Evolutionary conservation across 306 rosid genomes (phyloP).

Genomic region (Herpetospermum pedunculosum): DNA sequence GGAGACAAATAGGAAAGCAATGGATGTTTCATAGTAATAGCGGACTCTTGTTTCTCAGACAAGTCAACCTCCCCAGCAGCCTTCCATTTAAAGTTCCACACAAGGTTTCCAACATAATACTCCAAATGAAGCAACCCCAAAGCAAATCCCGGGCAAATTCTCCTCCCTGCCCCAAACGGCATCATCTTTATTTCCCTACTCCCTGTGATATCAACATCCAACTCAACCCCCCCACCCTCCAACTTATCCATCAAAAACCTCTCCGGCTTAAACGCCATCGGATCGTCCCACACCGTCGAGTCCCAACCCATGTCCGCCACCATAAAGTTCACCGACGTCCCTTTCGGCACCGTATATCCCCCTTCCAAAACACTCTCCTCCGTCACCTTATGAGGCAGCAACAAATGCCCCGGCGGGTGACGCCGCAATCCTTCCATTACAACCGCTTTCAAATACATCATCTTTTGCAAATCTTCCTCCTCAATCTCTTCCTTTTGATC

Average conservation of each 20-base stretch:
- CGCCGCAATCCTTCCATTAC: slow-evolving; percentile 3
- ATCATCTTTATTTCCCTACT: slow-evolving; percentile 13
- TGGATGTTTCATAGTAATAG: neutral
- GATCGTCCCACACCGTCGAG: neutral
- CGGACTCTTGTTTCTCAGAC: neutral
- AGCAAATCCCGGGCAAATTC: slow-evolving; percentile 2
- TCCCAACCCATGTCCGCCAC: slow-evolving; percentile 13
- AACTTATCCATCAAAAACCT: neutral
- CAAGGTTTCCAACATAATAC: neutral
- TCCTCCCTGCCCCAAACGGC: slow-evolving; percentile 12
- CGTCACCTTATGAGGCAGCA: slow-evolving; percentile 2
- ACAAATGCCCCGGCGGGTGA: slow-evolving; percentile 7
- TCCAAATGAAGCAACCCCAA: slow-evolving; percentile 9
- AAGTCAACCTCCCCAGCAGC: neutral
- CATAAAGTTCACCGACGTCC: slow-evolving; percentile 7
- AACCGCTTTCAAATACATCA: slow-evolving; percentile 9
- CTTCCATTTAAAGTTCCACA: slow-evolving; percentile 6
- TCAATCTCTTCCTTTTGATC: neutral
- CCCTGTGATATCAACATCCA: slow-evolving; percentile 8
- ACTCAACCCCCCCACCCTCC: neutral
- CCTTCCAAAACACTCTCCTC: slow-evolving; percentile 6
- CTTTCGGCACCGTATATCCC: neutral
- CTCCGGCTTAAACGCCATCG: slow-evolving; percentile 4
- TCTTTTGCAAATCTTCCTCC: slow-evolving; percentile 4
- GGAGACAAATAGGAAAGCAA: neutral